Conservation (phyloP, 179 eudicot genomes). For the Spinacia oleracea region DNA sequence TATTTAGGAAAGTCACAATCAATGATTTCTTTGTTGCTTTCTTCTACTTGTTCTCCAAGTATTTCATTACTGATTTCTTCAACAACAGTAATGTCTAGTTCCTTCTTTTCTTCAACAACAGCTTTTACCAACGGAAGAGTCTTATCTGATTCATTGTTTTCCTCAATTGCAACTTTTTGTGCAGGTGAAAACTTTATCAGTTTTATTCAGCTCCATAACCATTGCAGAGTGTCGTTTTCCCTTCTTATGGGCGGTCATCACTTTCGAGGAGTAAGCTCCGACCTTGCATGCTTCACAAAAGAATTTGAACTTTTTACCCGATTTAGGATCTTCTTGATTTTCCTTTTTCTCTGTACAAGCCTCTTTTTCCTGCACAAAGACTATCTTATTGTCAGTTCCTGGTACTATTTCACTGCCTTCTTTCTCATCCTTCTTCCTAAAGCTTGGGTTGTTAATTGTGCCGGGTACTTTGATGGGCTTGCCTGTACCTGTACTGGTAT, state of each 20-base stretch:
- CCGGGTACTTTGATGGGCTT: conserved; percentile 21
- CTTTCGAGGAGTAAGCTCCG: conserved; percentile 37
- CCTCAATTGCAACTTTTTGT: not conserved
- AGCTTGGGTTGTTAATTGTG: not conserved
- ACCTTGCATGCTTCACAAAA: conserved; percentile 52
- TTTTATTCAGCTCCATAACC: conserved; percentile 15
- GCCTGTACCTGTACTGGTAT: not conserved
- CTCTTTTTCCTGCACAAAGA: conserved; percentile 1
- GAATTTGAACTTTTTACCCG: conserved; percentile 29
- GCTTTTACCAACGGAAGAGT: not conserved
- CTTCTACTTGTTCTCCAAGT: conserved; percentile 7
- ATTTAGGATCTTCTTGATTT: conserved; percentile 9
- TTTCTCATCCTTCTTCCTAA: conserved; percentile 12
- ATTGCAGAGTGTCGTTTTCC: conserved; percentile 55
- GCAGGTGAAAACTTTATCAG: conserved; percentile 3
- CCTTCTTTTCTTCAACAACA: conserved; percentile 10
- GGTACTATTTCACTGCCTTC: conserved; percentile 1
- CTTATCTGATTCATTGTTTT: conserved; percentile 12
- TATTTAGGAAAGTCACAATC: conserved; percentile 8
- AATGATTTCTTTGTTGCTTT: not conserved
- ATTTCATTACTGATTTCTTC: not conserved
- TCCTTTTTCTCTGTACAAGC: conserved; percentile 5
- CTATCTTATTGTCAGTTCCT: not conserved
- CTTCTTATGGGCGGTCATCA: conserved; percentile 41
- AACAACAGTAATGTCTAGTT: not conserved